These are phyloP conservation scores for Suhomyces emberorum DNA, from an alignment of 805 yeast species.

Conservation along the genomic window DNA sequence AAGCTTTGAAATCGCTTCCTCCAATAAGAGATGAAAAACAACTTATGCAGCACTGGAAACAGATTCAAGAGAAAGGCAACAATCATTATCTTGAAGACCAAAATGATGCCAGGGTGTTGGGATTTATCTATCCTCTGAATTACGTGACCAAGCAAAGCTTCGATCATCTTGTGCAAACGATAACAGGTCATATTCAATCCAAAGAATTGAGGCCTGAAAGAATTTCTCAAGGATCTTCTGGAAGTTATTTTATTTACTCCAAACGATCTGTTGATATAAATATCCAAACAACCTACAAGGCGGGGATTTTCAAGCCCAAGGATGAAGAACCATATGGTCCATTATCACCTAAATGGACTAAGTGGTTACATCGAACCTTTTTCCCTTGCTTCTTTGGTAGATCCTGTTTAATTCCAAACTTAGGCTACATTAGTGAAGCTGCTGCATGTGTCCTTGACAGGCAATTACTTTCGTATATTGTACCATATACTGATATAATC, in stretches of 20 bases:
- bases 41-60: slow-evolving; percentile 14
- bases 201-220: slow-evolving; percentile 46
- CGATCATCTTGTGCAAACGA: slow-evolving; percentile 38
- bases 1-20: slow-evolving; percentile 23
- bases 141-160: slow-evolving; percentile 26
- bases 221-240: slow-evolving; percentile 66
- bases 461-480: slow-evolving; percentile 55
- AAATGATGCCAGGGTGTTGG: background rate
- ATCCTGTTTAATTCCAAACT: slow-evolving; percentile 66
- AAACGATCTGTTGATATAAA: slow-evolving; percentile 5
- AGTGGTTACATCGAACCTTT: slow-evolving; percentile 71
- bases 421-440: slow-evolving; percentile 69
- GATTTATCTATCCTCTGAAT: slow-evolving; percentile 19
- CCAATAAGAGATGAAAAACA: slow-evolving; percentile 18
- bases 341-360: slow-evolving; percentile 73
- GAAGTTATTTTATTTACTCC: slow-evolving; percentile 54
- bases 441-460: slow-evolving; percentile 68
- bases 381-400: slow-evolving; percentile 79
- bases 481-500: slow-evolving; percentile 64
- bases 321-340: slow-evolving; percentile 84
- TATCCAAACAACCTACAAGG: slow-evolving; percentile 19
- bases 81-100: slow-evolving; percentile 7
- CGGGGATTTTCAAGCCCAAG: slow-evolving; percentile 72
- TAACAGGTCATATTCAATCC: slow-evolving; percentile 44
- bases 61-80: slow-evolving; percentile 11